Conservation (phyloP, 1,284 basidiomycete species). For the Heterobasidion occidentale region DNA sequence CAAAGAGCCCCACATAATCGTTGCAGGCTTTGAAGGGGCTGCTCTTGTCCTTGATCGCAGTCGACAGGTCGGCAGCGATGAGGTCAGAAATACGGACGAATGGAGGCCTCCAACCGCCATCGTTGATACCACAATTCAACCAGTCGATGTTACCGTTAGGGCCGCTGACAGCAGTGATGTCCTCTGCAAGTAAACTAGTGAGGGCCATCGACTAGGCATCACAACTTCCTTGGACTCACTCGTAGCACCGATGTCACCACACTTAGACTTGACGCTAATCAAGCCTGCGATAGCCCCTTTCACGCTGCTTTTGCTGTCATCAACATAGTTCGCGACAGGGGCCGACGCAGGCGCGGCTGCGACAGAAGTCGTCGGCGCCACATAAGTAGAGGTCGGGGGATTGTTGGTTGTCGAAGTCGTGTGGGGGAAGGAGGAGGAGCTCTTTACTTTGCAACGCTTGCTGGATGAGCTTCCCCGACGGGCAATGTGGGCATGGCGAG, state of each 20-base stretch:
- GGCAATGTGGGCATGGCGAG: background rate
- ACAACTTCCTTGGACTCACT: slow-evolving; percentile 9
- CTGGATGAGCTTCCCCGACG: background rate
- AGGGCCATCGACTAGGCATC: background rate
- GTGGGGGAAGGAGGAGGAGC: background rate
- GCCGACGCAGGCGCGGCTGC: background rate
- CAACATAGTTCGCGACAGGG: background rate
- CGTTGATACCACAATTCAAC: slow-evolving; percentile 71
- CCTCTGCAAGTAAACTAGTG: slow-evolving; percentile 24
- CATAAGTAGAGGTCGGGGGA: background rate
- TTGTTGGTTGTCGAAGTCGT: slow-evolving; percentile 1
- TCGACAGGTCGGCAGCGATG: slow-evolving; percentile 39
- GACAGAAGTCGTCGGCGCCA: background rate
- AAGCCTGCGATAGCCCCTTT: slow-evolving; percentile 7
- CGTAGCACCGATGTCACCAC: slow-evolving; percentile 20
- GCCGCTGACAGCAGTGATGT: slow-evolving; percentile 40
- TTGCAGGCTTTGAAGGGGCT: slow-evolving; percentile 47
- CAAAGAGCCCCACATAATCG: slow-evolving; percentile 39
- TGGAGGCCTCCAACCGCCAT: slow-evolving; percentile 58
- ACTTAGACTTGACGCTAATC: slow-evolving; percentile 17
- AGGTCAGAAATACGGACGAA: slow-evolving; percentile 46
- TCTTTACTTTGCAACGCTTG: slow-evolving; percentile 1
- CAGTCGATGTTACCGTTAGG: slow-evolving; percentile 74
- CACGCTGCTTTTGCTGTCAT: background rate
- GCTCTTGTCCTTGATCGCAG: slow-evolving; percentile 33